phyloP scores from a whole-genome alignment of 352 stramenopile genomes.

The Pythium apleroticum region DNA sequence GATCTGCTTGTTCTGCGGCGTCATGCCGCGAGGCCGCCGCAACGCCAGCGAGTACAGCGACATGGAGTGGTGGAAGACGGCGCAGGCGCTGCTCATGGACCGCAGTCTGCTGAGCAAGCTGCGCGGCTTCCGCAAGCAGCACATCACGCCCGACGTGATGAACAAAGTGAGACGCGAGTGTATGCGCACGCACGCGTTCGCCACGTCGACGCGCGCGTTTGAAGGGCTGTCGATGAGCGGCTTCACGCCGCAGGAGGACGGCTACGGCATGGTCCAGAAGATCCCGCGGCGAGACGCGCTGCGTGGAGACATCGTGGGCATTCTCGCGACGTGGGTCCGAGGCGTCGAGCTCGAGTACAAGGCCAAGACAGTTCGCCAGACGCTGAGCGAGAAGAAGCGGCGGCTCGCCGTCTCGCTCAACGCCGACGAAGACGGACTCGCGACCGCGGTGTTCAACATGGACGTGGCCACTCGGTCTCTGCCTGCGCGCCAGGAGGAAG shows the following conservation, averaged over 20 bases:
- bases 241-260: constrained; percentile 13
- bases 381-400: constrained; percentile 54
- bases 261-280: constrained; percentile 14
- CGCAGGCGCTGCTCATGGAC: constrained; percentile 80
- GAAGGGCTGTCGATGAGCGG: constrained; percentile 1
- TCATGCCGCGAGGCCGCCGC: constrained; percentile 47
- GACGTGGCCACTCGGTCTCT: constrained; percentile 64
- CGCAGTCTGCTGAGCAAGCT: constrained; percentile 60
- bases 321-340: constrained; percentile 67
- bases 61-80: constrained; percentile 79
- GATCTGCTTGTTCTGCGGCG: constrained; percentile 67
- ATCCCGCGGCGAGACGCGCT: constrained; percentile 39
- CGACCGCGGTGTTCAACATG: constrained; percentile 52
- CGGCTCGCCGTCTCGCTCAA: constrained; percentile 44
- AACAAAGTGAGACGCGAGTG: constrained; percentile 77
- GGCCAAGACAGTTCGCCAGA: constrained; percentile 49
- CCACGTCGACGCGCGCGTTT: constrained; percentile 32
- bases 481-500: constrained; percentile 61
- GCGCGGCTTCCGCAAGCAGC: constrained; percentile 49
- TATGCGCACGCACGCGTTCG: constrained; percentile 48
- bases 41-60: constrained; percentile 71
- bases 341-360: constrained; percentile 79
- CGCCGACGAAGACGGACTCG: constrained; percentile 35
- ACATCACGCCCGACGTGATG: constrained; percentile 64
- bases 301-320: constrained; percentile 44